These are phyloP conservation scores for Oxytropis ochrocephala DNA, from an alignment of 306 rosid species.

Conservation along the genomic window DNA sequence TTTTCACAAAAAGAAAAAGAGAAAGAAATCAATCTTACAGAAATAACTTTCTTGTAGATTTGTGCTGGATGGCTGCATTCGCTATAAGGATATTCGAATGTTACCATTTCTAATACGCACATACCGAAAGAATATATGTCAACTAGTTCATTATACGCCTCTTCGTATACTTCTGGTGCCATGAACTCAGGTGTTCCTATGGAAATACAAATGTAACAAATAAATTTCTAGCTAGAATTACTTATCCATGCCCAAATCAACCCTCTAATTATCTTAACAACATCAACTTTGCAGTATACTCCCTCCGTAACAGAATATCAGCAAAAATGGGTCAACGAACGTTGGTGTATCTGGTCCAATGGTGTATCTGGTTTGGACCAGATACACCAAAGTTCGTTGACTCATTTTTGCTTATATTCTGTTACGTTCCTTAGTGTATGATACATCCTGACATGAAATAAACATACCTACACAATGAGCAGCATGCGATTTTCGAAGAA, in stretches of 20 bases:
- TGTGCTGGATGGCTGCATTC: slow-evolving; percentile 95
- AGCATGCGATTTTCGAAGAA: slow-evolving; percentile 81
- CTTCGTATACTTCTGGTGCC: slow-evolving; percentile 98
- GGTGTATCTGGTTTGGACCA: too few species aligned
- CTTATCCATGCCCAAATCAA: slow-evolving; percentile 6
- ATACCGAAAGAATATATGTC: slow-evolving; percentile 96
- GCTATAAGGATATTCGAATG: slow-evolving; percentile 93
- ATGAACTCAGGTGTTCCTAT: slow-evolving; percentile 96
- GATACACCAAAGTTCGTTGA: too few species aligned
- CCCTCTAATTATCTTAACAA: slow-evolving; percentile 8
- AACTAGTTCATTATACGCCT: slow-evolving; percentile 85
- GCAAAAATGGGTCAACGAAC: too few species aligned
- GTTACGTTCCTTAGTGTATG: too few species aligned
- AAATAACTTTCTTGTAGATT: slow-evolving; percentile 91
- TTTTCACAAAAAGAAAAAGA: background rate
- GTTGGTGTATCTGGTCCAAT: too few species aligned
- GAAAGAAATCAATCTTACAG: slow-evolving; percentile 60
- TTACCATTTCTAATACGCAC: slow-evolving; percentile 93
- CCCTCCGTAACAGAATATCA: too few species aligned
- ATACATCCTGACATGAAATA: background rate
- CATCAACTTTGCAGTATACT: too few species aligned
- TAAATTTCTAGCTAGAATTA: slow-evolving; percentile 15
- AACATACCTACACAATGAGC: slow-evolving; percentile 87
- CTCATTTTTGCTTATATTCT: too few species aligned
- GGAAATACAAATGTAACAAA: background rate